Evolutionary conservation across 495 filamentous ascomycete genomes (phyloP), one percentile per base, ranked within the genome.

Genomic region (Barbatosphaeria neglecta): DNA sequence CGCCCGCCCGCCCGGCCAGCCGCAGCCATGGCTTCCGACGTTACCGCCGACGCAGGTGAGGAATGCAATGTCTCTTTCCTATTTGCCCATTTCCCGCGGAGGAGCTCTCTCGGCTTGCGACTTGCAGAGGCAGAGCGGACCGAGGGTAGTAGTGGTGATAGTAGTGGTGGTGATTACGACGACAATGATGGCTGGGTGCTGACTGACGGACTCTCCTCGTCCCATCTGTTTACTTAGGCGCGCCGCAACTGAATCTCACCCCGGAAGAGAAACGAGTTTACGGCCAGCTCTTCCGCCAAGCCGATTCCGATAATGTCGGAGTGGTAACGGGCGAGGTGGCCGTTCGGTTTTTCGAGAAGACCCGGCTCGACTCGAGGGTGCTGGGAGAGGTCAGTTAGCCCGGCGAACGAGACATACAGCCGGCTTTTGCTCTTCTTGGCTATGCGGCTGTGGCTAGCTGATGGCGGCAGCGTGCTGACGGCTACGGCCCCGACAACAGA

Each of bases 291-390:
- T 98, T 97, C 63, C 76, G 81, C 59, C 78, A 83, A 49, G 92
- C 92, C 33, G 93, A 97, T 58, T 82, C 81, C 23, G 92, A 95
- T 48, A 82, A 75, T 56, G 77, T 95, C 17, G 87, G 88, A n/a
- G 87, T 96, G 41, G 86, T 98, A 11, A 95, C 90, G 13, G 92
- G 93, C 53, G 92, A 97, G 63, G 74, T 94, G 45, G 92, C 92
- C 7, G 93, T 97, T 54, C 88, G 90, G 54, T 97, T 98, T 72
- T 98, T 98, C 56, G 90, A 97, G 65, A 93, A 90, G 77, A 96
- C 92, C 22, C 79, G 84, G 51, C 72, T 98, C 24, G 76, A 87
- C 43, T 83, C 87, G 38, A 77, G 84, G 46, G 76, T 90, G 22
- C 74, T 98, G 52, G 92, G 92, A 59, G 84, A 95, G 81, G 88